Evolutionary conservation across 495 filamentous ascomycete species (phyloP).

Genomic region (Letharia columbiana): DNA sequence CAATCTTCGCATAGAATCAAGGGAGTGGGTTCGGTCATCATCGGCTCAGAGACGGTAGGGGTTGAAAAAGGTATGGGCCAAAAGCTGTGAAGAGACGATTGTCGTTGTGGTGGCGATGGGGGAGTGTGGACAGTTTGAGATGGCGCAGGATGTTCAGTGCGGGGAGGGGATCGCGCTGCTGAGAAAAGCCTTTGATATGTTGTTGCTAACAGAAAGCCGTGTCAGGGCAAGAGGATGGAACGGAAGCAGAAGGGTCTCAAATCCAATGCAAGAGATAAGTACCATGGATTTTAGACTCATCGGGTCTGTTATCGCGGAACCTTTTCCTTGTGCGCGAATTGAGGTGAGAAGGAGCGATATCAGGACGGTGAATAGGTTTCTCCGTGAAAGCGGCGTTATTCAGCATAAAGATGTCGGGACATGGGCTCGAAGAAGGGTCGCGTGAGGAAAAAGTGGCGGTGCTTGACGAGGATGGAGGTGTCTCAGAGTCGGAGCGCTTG

Average conservation of each 20-base stretch:
- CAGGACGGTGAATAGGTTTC: slow-evolving; percentile 2
- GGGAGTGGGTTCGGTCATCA: background rate
- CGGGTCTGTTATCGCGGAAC: slow-evolving; percentile 42
- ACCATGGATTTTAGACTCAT: slow-evolving; percentile 42
- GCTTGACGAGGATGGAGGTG: slow-evolving; percentile 33
- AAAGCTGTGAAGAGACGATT: slow-evolving; percentile 20
- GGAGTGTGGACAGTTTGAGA: background rate
- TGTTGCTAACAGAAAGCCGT: slow-evolving; percentile 19
- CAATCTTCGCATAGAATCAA: slow-evolving; percentile 23
- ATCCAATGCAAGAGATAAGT: background rate
- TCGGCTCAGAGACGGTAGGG: slow-evolving; percentile 6
- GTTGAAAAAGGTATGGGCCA: slow-evolving; percentile 20
- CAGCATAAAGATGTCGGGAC: slow-evolving; percentile 19
- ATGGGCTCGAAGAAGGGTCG: slow-evolving; percentile 19
- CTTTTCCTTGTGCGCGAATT: slow-evolving; percentile 46
- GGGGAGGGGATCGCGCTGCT: slow-evolving; percentile 40
- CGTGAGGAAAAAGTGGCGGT: slow-evolving; percentile 27
- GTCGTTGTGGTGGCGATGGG: slow-evolving; percentile 8
- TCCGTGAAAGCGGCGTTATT: slow-evolving; percentile 3
- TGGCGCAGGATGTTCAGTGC: slow-evolving; percentile 24
- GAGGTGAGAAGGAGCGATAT: slow-evolving; percentile 33
- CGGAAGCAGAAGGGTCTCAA: background rate
- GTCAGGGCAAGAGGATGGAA: background rate
- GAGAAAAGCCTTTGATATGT: slow-evolving; percentile 37
- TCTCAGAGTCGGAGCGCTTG: slow-evolving; percentile 38